phyloP scores from a whole-genome alignment of 768 basidiomycete genomes.

The Suillus discolor region DNA sequence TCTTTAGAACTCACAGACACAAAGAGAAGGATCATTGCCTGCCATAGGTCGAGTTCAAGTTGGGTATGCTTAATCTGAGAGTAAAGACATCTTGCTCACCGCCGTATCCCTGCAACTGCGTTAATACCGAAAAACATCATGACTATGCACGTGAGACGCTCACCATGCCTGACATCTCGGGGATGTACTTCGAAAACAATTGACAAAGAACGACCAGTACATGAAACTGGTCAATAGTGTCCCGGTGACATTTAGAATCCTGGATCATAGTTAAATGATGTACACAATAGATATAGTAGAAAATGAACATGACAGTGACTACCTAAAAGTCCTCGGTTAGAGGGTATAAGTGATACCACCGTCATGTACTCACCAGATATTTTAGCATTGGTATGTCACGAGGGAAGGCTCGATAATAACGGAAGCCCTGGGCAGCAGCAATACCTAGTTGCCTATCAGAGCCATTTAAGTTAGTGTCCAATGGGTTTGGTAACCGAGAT shows the following conservation, averaged over 20 bases:
- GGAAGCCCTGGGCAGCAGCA: neutral
- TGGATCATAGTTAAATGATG: neutral
- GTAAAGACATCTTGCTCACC: neutral
- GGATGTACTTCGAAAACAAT: neutral
- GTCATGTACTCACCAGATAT: slow-evolving; percentile 4
- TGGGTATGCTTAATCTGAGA: neutral
- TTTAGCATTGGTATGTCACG: slow-evolving; percentile 3
- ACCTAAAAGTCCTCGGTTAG: neutral
- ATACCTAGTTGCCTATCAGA: slow-evolving; percentile 7
- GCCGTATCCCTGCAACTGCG: neutral
- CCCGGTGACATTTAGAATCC: neutral
- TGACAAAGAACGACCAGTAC: neutral
- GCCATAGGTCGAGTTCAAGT: neutral
- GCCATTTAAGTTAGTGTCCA: neutral
- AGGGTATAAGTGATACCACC: neutral
- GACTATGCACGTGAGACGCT: neutral
- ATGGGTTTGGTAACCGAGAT: neutral
- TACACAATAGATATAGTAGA: neutral
- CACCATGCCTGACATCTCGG: neutral
- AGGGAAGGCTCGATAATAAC: slow-evolving; percentile 5
- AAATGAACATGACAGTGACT: neutral
- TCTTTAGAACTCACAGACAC: neutral
- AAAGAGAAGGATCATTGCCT: neutral
- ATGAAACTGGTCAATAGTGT: neutral
- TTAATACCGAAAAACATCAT: neutral